A percentile compares a stretch with the other conserved stretches of the same genome.
These are phyloP conservation scores for Allantophomopsis lycopodina DNA, from an alignment of 2,329 filamentous ascomycete species.

Conservation along the genomic window DNA sequence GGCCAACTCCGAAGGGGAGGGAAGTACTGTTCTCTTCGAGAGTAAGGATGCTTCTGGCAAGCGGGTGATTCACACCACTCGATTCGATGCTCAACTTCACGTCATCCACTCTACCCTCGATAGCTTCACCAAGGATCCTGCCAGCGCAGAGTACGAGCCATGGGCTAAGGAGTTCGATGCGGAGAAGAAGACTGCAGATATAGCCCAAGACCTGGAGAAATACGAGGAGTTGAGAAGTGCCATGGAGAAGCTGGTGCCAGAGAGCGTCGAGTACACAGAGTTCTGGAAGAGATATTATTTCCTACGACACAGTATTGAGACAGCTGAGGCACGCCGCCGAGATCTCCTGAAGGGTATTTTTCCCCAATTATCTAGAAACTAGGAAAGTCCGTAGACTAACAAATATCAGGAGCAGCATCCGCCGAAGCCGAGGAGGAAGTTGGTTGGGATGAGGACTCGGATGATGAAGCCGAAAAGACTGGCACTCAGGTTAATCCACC, in stretches of 20 bases:
- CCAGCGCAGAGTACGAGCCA: conserved; percentile 55
- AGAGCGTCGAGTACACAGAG: conserved; percentile 71
- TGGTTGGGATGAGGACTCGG: conserved; percentile 51
- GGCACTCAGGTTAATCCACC: conserved; percentile 20
- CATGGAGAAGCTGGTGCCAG: conserved; percentile 95
- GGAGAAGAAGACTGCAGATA: conserved; percentile 72
- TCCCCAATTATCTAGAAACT: conserved; percentile 4
- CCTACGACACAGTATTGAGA: conserved; percentile 81
- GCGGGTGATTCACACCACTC: conserved; percentile 84
- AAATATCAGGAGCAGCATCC: conserved; percentile 31
- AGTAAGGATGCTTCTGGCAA: conserved; percentile 84
- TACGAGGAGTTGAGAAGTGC: conserved; percentile 74
- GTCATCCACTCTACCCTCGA: conserved; percentile 80
- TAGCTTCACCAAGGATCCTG: conserved; percentile 72
- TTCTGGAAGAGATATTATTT: conserved; percentile 98
- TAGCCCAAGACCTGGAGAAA: conserved; percentile 68
- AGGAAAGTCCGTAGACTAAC: neutral
- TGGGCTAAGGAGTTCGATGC: conserved; percentile 69
- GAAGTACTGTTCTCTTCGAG: conserved; percentile 70
- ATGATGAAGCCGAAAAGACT: conserved; percentile 42
- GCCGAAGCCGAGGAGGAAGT: conserved; percentile 63
- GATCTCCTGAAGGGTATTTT: conserved; percentile 76
- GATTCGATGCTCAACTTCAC: conserved; percentile 91
- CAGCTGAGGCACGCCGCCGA: conserved; percentile 74
- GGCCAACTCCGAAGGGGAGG: conserved; percentile 30